Base-by-base conservation (phyloP, 2,329 filamentous ascomycete species). In the Dothidotthia symphoricarpi region DNA sequence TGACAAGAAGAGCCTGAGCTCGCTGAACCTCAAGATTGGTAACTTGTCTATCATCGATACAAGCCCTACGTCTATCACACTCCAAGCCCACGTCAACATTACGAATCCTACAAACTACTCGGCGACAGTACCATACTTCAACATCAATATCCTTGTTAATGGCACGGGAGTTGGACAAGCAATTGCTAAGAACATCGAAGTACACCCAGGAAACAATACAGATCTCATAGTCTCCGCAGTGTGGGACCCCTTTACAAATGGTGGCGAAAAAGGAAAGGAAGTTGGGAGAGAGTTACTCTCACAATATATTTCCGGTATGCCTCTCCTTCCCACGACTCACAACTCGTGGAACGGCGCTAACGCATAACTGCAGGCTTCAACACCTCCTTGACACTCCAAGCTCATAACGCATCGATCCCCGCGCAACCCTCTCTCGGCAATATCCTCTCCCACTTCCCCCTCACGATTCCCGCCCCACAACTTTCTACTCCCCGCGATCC, bases 31-130 rank as follows among this genome's bases (percentile, higher is more conserved):
- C 12, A 77, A 82, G 53, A 72, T 95, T 41, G 81, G 81, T 39
- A 81, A 85, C 44, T 69, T 97, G 24, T 76, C 77, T 48, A 80
- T 97, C 39, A 61, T 85, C 27, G 80, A 85, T 39, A 94, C 89
- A 0, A 83, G 84, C 1, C 71, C 77, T 24, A 80, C 81, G 3
- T 85, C 85, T 3, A 73, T 96, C 31, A 80, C 77, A 14, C 69
- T 97, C 24, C 75, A 82, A 56, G 85, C 86, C 11, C 69, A 74
- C 26, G 75, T 95, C 56, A 95, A 93, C 60, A 76, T 95, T 43
- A 94, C 87, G 3, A 98, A 98, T 58, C 90, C 91, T 1, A 95
- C 90, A 0, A 77, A 83, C 3, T 96, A 97, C 64, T 83, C 86
- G 4, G 90, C 88, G 3, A 74, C 73, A 2, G 74, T 97, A n/a